Base-by-base conservation (phyloP, 164 flowering plant genomes). In the Aristolochia fimbriata region DNA sequence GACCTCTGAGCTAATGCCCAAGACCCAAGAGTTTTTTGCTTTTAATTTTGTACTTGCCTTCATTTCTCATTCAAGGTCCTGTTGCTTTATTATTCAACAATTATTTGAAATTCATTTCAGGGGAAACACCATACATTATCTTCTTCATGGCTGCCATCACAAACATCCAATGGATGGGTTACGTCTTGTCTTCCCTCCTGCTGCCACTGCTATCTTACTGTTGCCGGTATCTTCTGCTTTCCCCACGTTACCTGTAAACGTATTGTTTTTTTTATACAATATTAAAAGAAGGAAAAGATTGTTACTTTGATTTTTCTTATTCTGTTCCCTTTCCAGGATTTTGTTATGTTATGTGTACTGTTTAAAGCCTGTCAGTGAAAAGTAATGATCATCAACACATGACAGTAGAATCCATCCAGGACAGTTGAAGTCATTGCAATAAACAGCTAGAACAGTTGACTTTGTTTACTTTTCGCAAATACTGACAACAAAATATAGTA, bases 71-170 rank as follows among this genome's bases (percentile, higher is more conserved):
- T 22, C 0, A 16, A 22, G 13, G 27, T 22, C 17, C 15, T 52
- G 15, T 22, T 15, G 56, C 30, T 52, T 52, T 22, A 23, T 12
- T 37, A 10, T 37, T 37, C 8, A 37, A 37, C 43, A 37, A 37
- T 14, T 52, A 11, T 22, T 31, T 58, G 27, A 49, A 17, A 12
- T 43, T 47, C 62, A 27, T 61, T 67, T 41, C 69, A 90, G 98
- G 98, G 83, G 82, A 67, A 93, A 89, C 70, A 93, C 98, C 21
- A 7, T 76, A 8, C 98, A 93, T 76, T 93, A 87, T 77, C 94
- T 93, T 77, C 78, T 93, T 62, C 98, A 90, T 74, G 98, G 98
- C 55, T 93, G 94, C 76, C 98, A 93, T 63, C 98, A 93, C 67
- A 92, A 92, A 77, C 98, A 92, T 65, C 98, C 98, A 15, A 87